These are phyloP conservation scores for Parachaetomium inaequale DNA, from an alignment of 495 filamentous ascomycete species.

Conservation along the genomic window DNA sequence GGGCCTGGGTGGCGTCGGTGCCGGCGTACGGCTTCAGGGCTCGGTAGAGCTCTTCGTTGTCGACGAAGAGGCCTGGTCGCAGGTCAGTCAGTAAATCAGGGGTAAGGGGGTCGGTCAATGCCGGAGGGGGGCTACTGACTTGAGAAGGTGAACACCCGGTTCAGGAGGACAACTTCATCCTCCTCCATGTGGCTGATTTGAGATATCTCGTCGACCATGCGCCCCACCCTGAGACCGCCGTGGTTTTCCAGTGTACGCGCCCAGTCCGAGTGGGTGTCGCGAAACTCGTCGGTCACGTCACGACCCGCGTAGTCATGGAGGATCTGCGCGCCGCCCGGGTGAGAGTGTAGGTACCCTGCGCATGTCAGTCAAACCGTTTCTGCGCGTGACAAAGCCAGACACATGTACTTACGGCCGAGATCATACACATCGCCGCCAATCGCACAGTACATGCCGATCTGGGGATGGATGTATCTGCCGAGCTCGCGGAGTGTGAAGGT, in stretches of 20 bases:
- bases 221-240: background rate
- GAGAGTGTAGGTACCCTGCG: constrained; percentile 4
- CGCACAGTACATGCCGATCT: constrained; percentile 16
- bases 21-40: background rate
- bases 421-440: background rate
- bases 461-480: background rate
- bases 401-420: constrained; percentile 11
- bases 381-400: too few species aligned
- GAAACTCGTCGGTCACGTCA: background rate
- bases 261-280: background rate
- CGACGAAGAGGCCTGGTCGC: background rate
- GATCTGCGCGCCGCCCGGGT: constrained; percentile 6
- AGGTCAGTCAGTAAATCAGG: background rate
- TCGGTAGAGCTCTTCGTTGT: background rate
- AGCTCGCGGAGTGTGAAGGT: constrained; percentile 3
- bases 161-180: constrained; percentile 1
- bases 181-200: background rate
- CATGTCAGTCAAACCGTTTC: background rate
- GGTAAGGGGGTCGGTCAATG: background rate
- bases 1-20: background rate
- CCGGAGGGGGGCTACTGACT: background rate
- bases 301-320: constrained; percentile 5
- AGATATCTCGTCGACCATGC: constrained; percentile 1
- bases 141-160: background rate
- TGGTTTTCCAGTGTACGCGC: background rate